Base-by-base conservation (phyloP, 345 rosid genomes). In the Iberis pinnata region DNA sequence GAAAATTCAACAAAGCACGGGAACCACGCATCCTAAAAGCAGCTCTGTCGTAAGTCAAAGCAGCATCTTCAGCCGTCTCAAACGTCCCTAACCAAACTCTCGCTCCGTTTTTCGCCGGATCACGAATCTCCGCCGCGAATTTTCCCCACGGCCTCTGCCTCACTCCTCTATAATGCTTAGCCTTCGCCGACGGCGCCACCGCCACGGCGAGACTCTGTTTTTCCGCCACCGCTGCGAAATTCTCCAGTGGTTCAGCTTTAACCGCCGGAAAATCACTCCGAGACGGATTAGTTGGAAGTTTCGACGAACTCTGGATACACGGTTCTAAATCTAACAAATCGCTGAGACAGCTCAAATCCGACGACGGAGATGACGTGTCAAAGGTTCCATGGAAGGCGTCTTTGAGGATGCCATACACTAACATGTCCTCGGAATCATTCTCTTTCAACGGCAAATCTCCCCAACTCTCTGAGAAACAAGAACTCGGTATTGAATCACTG, bases 91-190 rank as follows among this genome's bases (percentile, higher is more conserved):
- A 70, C 98, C 98, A 92, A 35, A 92, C 98, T 62, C 98, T 75
- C 6, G 97, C 94, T 46, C 98, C 97, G 32, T 88, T 83, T 64
- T 88, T 92, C 15, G 95, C 97, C 60, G 97, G 98, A 67, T 92
- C 97, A 1, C 98, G 73, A 18, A 92, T 92, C 86, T 92, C 98
- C 24, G 95, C 94, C 24, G 98, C 98, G 65, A 78, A 92, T 61
- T 88, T 92, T 43, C 98, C 97, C 98, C 98, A 92, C 53, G 98
- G 98, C 57, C 98, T 68, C 75, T 76, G 88, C 58, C 98, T 85
- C 36, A 92, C 98, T 11, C 98, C 98, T 50, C 98, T 74, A 56
- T 83, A 92, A 62, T 85, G 98, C 73, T 80, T 88, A 42, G 80
- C 94, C 70, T 71, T 78, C 53, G 68, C 88, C 77, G 64, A 64